Evolutionary conservation across 805 yeast species (phyloP), one percentile per base, ranked within the genome.

Genomic region (Metschnikowia noctiluminum): DNA sequence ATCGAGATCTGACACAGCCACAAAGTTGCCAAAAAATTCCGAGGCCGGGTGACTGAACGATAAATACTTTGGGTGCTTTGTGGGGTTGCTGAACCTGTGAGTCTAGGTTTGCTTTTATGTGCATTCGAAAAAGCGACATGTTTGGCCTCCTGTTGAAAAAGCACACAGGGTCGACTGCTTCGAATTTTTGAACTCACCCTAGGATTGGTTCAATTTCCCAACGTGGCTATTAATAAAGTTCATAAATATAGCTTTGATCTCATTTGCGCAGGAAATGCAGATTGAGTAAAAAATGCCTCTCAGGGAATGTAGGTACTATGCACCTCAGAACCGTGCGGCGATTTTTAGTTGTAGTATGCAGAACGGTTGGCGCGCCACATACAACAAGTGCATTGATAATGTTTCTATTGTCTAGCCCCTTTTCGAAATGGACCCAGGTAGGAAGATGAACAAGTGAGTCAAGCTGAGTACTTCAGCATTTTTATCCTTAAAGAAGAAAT

Each of bases 261-360:
- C 27, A 11, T 15, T 8, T 16, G 36, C 32, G 39, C 39, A 42
- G 39, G 34, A 13, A 8, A 42, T 42, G 45, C 35, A 35, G 32
- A 26, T 9, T 42, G 45, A 14, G 38, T 35, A 27, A 7, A 35
- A 14, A 15, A 16, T 37, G 8, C 12, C 36, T 27, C 15, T 13
- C 35, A 27, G 42, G 31, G 38, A 37, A 26, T 10, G 10, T 6
- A 32, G 31, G 32, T 43, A 31, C 46, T 42, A 43, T 43, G 46
- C 46, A 30, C 45, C 35, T 10, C 21, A 21, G 28, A 31, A 35
- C 13, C n/a, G 14, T 38, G 46, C 46, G 46, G 46, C 46, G 46
- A 30, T 43, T 43, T 43, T 26, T 10, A 11, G 15, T 10, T 35
- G 7, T 1, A 4, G 27, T 26, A 16, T 15, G 40, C 30, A 35